Conservation (phyloP, 2,329 filamentous ascomycete species). For the Neopestalotiopsis clavispora region DNA sequence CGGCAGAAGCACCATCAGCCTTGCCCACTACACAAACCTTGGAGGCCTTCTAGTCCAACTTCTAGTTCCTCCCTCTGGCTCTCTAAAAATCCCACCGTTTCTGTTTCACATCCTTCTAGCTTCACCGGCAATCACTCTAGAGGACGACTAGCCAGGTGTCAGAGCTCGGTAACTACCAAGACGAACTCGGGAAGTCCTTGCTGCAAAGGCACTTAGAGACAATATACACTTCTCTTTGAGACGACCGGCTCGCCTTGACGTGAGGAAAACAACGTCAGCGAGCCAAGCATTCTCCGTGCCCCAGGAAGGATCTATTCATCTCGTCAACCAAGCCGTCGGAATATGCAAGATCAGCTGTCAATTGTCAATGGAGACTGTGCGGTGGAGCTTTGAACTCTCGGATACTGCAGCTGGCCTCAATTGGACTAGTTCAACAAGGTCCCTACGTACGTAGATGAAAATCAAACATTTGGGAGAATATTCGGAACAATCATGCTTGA, state of each 20-base stretch:
- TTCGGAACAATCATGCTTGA: neutral
- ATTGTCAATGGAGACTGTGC: neutral
- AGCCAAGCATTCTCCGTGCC: neutral
- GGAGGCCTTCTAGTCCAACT: neutral
- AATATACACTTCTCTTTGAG: neutral
- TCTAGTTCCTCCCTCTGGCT: neutral
- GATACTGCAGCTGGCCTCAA: neutral
- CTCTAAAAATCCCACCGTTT: neutral
- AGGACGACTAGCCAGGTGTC: neutral
- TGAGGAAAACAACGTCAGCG: neutral
- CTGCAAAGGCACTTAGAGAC: neutral
- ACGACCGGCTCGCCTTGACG: neutral
- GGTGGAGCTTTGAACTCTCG: neutral
- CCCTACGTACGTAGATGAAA: neutral
- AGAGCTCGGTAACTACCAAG: neutral
- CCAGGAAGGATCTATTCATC: neutral
- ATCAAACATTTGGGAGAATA: neutral
- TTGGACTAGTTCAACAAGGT: neutral
- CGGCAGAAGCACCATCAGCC: neutral
- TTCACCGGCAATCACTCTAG: neutral
- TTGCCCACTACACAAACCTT: neutral
- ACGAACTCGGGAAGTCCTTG: neutral
- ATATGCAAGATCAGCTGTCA: neutral
- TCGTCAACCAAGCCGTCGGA: neutral
- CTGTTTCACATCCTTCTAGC: conserved; percentile 3